Evolutionary conservation across 129 eudicot genomes (phyloP), one percentile per base, ranked within the genome.

Genomic region (Helianthus tuberosus): DNA sequence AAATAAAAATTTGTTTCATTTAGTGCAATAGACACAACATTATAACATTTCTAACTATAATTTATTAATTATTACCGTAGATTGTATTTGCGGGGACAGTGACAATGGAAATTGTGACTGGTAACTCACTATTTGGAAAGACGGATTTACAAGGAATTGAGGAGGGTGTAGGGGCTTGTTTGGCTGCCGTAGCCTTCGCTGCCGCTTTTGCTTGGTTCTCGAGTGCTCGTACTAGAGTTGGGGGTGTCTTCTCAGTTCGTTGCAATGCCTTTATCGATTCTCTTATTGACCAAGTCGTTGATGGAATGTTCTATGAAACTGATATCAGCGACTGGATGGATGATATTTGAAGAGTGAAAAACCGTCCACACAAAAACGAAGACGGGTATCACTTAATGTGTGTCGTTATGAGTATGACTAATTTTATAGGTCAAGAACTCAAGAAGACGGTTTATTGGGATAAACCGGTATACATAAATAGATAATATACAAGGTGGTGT

Each of bases 211-310:
- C 98, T 55, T 94, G 86, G 86, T 83, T 87, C 44, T 86, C 98
- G 3, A 84, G 91, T 72, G 89, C 89, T 17, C 89, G 98, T 13
- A 85, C 54, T 64, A 70, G 77, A 59, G 98, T 94, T 3, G 93
- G 96, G 8, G 74, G 83, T 2, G 89, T 89, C 71, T 88, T 94
- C 64, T 76, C 88, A 14, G 17, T 85, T 47, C 72, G 91, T 23
- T 85, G 97, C 82, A 94, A 86, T 78, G 68, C 93, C 13, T 88
- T 94, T 85, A 90, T 94, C 11, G 97, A 94, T 54, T 73, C 96
- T 1, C 89, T 94, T 32, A 88, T 94, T 10, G 97, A 94, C 61
- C 90, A 90, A 69, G 89, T 94, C 38, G 69, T 94, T 16, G 97
- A 94, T 54, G 97, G 98, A 16, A 44, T 94, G 83, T 94, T 94